Evolutionary conservation across 2,329 filamentous ascomycete species (phyloP).

Genomic region (Fusarium sp.): DNA sequence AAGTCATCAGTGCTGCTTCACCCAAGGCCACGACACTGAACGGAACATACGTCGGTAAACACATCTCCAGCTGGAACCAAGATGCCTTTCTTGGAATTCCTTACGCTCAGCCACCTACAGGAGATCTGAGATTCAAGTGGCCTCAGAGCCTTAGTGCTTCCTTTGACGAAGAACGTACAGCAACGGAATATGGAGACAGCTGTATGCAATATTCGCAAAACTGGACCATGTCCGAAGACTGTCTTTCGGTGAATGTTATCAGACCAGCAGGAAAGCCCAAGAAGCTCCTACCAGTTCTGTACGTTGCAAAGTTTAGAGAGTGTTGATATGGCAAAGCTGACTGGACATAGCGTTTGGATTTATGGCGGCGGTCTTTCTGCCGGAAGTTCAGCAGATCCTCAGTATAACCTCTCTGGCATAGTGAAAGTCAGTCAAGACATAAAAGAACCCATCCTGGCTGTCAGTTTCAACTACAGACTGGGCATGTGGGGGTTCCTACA

Average conservation of each 20-base stretch:
- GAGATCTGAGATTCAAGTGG: slow-evolving; percentile 51
- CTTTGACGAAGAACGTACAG: slow-evolving; percentile 53
- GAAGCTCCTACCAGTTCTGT: slow-evolving; percentile 53
- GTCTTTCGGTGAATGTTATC: slow-evolving; percentile 57
- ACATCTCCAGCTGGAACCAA: slow-evolving; percentile 50
- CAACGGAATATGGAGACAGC: slow-evolving; percentile 56
- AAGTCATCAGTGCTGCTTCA: not conserved
- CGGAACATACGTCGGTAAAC: slow-evolving; percentile 46
- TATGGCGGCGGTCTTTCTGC: slow-evolving; percentile 66
- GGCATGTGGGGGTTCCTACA: slow-evolving; percentile 65
- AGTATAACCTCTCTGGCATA: slow-evolving; percentile 49
- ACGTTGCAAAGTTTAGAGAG: not conserved
- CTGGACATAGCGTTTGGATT: slow-evolving; percentile 60
- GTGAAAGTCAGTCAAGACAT: slow-evolving; percentile 64
- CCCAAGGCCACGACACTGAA: slow-evolving; percentile 41
- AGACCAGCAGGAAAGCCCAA: slow-evolving; percentile 51
- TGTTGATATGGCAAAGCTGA: not conserved
- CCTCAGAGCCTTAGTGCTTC: slow-evolving; percentile 47
- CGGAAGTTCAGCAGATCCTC: slow-evolving; percentile 62
- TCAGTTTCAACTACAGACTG: slow-evolving; percentile 65
- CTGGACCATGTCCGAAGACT: slow-evolving; percentile 61
- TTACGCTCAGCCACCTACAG: slow-evolving; percentile 54
- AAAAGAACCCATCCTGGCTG: slow-evolving; percentile 63
- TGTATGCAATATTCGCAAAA: slow-evolving; percentile 59
- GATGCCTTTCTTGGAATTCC: slow-evolving; percentile 56